These are phyloP conservation scores for Fragosphaeria purpurea DNA, from an alignment of 2,329 filamentous ascomycete genomes.

Conservation along the genomic window DNA sequence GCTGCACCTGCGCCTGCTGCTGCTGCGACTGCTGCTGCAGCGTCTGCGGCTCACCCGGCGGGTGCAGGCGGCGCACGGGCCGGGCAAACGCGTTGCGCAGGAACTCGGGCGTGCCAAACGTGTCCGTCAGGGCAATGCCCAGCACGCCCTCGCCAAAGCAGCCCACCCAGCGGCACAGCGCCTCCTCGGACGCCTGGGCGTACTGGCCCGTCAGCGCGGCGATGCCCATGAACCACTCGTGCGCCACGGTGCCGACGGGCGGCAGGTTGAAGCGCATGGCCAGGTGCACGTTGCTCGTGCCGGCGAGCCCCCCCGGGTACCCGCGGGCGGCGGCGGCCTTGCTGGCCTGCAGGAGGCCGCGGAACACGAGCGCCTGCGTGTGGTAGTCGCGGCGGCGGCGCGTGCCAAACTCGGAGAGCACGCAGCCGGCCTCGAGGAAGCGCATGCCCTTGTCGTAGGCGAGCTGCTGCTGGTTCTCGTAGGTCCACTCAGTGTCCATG, in stretches of 20 bases:
- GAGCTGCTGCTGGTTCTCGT: slow-evolving; percentile 75
- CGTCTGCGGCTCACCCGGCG: neutral
- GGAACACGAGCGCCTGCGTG: slow-evolving; percentile 85
- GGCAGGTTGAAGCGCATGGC: slow-evolving; percentile 83
- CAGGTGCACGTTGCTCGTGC: slow-evolving; percentile 94
- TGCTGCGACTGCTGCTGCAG: neutral
- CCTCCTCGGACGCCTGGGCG: slow-evolving; percentile 70
- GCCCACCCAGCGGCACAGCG: slow-evolving; percentile 77
- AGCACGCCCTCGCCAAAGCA: slow-evolving; percentile 82
- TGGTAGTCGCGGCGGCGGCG: slow-evolving; percentile 85
- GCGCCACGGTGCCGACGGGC: slow-evolving; percentile 80
- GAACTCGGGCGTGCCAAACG: slow-evolving; percentile 87
- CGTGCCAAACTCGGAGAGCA: slow-evolving; percentile 90
- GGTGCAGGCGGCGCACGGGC: slow-evolving; percentile 39
- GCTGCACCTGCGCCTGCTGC: neutral
- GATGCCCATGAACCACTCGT: slow-evolving; percentile 99
- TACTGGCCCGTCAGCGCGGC: slow-evolving; percentile 87
- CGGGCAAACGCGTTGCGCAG: slow-evolving; percentile 66
- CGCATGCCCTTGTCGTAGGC: slow-evolving; percentile 71
- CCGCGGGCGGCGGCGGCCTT: slow-evolving; percentile 57
- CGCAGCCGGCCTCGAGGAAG: slow-evolving; percentile 72
- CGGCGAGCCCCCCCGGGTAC: slow-evolving; percentile 63
- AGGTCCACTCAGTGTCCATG: slow-evolving; percentile 85
- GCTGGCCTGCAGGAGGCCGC: slow-evolving; percentile 70
- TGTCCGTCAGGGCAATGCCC: slow-evolving; percentile 87